phyloP scores from a whole-genome alignment of 2,329 filamentous ascomycete species.

The Hymenoscyphus scutula region DNA sequence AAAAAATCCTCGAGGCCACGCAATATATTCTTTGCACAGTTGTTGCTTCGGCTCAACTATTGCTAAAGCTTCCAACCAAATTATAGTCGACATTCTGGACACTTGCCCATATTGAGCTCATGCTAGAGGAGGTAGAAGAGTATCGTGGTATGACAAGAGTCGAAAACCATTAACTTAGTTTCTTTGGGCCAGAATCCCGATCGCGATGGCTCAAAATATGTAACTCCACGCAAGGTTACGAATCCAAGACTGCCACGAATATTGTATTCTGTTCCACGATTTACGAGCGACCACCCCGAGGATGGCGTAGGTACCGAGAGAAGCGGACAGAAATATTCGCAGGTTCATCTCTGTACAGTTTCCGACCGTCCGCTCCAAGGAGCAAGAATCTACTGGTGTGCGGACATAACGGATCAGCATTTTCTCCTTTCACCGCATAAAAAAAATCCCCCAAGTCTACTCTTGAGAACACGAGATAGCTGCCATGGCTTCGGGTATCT shows the following conservation, averaged over 20 bases:
- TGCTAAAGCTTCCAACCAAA: constrained; percentile 41
- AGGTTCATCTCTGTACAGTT: constrained; percentile 50
- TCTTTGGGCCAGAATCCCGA: constrained; percentile 52
- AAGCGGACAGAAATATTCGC: constrained; percentile 47
- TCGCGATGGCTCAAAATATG: constrained; percentile 50
- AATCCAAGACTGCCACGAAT: constrained; percentile 31
- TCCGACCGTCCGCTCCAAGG: constrained; percentile 46
- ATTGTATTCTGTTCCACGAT: constrained; percentile 39
- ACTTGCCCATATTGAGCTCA: constrained; percentile 49
- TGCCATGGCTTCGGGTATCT: constrained; percentile 48
- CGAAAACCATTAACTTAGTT: constrained; percentile 50
- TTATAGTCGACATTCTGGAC: constrained; percentile 47
- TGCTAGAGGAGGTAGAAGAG: constrained; percentile 44
- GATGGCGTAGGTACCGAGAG: constrained; percentile 46
- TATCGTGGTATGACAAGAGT: constrained; percentile 49
- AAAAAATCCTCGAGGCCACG: constrained; percentile 36
- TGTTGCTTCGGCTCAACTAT: constrained; percentile 44
- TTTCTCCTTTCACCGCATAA: constrained; percentile 53
- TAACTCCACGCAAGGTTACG: constrained; percentile 44
- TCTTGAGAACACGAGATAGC: constrained; percentile 50
- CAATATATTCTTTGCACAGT: constrained; percentile 46
- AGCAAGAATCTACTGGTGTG: constrained; percentile 55
- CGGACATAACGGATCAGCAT: constrained; percentile 52
- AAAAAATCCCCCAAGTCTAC: constrained; percentile 40
- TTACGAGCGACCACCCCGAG: constrained; percentile 20